A percentile compares a stretch with the other conserved stretches of the same genome.
These are phyloP conservation scores for Volvox reticuliferus DNA, from an alignment of 139 green algal species.

Conservation along the genomic window DNA sequence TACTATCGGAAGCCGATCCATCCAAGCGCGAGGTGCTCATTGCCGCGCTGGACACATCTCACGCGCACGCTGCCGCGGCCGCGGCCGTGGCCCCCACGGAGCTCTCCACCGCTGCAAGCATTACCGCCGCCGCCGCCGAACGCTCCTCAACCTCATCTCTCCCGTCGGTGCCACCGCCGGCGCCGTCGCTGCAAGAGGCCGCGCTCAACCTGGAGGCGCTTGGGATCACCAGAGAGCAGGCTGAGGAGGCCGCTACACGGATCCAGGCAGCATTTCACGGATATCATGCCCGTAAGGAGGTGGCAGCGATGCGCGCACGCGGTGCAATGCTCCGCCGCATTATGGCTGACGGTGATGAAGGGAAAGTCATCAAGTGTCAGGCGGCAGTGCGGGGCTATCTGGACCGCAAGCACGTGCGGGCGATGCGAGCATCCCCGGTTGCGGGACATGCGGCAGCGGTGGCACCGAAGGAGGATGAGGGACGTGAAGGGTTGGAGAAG, in stretches of 20 bases:
- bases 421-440: not conserved
- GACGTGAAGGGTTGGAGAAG: not conserved
- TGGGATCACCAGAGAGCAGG: conserved; percentile 8
- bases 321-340: conserved; percentile 8
- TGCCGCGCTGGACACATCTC: not conserved
- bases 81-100: not conserved
- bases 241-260: conserved; percentile 38
- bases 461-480: not conserved
- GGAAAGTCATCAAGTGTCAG: conserved; percentile 45
- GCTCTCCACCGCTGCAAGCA: too few species aligned
- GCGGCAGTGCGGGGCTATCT: conserved; percentile 45
- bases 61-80: conserved; percentile 9
- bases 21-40: conserved; percentile 25
- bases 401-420: conserved; percentile 40
- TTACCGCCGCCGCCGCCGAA: not conserved
- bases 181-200: not conserved
- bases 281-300: conserved; percentile 47
- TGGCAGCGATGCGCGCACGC: conserved; percentile 43
- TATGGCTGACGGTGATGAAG: conserved; percentile 21
- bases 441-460: not conserved
- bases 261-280: conserved; percentile 50
- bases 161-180: not conserved
- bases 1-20: conserved; percentile 24
- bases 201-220: conserved; percentile 14
- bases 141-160: not conserved